Evolutionary conservation across 208 protist species (phyloP), one percentile per base, ranked within the genome.

Genomic region (Leishmania lainsoni): DNA sequence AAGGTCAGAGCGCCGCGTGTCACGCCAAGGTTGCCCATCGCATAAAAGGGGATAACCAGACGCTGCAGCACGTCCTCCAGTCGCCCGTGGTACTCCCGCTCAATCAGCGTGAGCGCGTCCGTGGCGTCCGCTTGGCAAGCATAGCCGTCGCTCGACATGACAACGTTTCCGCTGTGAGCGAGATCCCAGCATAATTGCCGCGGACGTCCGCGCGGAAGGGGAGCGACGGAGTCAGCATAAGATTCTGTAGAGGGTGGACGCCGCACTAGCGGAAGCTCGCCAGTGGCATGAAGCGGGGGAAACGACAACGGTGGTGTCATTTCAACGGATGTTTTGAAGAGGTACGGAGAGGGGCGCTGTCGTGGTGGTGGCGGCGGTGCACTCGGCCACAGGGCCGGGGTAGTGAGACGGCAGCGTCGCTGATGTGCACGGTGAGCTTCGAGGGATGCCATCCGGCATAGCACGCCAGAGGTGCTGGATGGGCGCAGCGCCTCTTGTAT

Each of bases 81-180:
- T 0, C 80, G 59, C 2, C 72, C 81, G 10, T 75, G 83, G 61
- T 83, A 85, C 66, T 90, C 85, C 9, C 63, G 17, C 39, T 81
- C 74, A 39, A 91, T 88, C n/a, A 86, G 68, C 29, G 74, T 22
- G 48, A 88, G 77, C 22, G 88, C 88, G 16, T 87, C 82, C 42
- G 84, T 80, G 39, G 85, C 78, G 75, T 96, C 91, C 6, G 87
- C 87, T 2, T 89, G 45, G 59, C 88, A 92, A n/a, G 75, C 77
- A 9, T 48, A 80, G 54, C 91, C 93, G 51, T 86, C 88, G 4
- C 83, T 61, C 0, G 91, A 94, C 10, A 96, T 68, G 17, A 90
- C 42, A 4, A 96, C 81, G 79, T 96, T 96, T 12, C 82, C 91
- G 85, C 93, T 94, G 26, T 81, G 83, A 48, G 80, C 69, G 29